These are phyloP conservation scores for Azolla pinnata DNA, from an alignment of 75 land plant genomes.

Conservation along the genomic window DNA sequence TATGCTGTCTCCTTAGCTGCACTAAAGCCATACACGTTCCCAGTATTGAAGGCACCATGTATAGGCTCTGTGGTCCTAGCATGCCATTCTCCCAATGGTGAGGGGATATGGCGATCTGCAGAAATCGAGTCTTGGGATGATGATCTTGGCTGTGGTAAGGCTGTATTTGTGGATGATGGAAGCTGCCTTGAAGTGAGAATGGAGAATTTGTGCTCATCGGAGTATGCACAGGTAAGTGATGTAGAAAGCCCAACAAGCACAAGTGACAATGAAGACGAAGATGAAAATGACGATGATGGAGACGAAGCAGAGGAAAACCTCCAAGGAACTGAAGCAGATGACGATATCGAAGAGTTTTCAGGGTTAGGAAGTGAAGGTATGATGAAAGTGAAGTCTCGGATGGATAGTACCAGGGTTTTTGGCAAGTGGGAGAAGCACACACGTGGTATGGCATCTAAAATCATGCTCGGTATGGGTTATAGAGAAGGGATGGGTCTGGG, in stretches of 20 bases:
- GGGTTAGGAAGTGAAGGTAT: slow-evolving; percentile 44
- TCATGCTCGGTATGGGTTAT: slow-evolving; percentile 98
- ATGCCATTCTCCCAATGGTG: slow-evolving; percentile 22
- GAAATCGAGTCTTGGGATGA: slow-evolving; percentile 91
- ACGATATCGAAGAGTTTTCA: slow-evolving; percentile 3
- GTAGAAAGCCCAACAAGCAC: slow-evolving; percentile 36
- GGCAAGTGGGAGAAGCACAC: slow-evolving; percentile 98
- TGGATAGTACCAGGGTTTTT: slow-evolving; percentile 70
- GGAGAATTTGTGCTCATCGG: slow-evolving; percentile 48
- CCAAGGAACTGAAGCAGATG: neutral
- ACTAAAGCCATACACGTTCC: slow-evolving; percentile 51
- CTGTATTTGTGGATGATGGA: slow-evolving; percentile 74
- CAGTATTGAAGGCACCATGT: slow-evolving; percentile 47
- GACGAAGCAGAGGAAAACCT: slow-evolving; percentile 1
- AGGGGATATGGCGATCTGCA: slow-evolving; percentile 77
- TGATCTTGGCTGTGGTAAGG: slow-evolving; percentile 24
- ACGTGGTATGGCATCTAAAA: slow-evolving; percentile 90
- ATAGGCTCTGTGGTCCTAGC: slow-evolving; percentile 81
- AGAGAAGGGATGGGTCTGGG: slow-evolving; percentile 94
- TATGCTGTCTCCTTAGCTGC: slow-evolving; percentile 42
- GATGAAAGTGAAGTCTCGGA: slow-evolving; percentile 47
- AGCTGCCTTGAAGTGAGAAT: slow-evolving; percentile 42
- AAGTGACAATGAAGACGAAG: slow-evolving; percentile 30
- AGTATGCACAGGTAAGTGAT: slow-evolving; percentile 58
- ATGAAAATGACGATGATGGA: slow-evolving; percentile 40